phyloP scores from a whole-genome alignment of 345 rosid genomes.

The Salix brachista region DNA sequence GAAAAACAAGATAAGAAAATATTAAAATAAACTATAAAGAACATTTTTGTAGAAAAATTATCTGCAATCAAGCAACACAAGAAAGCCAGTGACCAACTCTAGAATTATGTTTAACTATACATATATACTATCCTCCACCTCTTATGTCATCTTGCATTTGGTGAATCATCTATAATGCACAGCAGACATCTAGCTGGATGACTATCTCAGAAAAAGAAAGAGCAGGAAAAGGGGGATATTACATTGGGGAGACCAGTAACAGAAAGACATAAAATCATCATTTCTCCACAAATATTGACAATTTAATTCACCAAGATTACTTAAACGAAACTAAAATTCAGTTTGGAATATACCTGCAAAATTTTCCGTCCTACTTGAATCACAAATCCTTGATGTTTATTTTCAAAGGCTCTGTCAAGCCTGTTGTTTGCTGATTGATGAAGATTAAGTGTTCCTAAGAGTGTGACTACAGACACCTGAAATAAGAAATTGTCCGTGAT shows the following conservation, averaged over 20 bases:
- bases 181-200: background rate
- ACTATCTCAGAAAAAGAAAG: background rate
- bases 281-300: background rate
- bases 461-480: slow-evolving; percentile 51
- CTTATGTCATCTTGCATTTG: background rate
- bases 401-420: slow-evolving; percentile 19
- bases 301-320: background rate
- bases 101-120: background rate
- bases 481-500: slow-evolving; percentile 4
- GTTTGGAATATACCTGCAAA: slow-evolving; percentile 55
- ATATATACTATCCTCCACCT: background rate
- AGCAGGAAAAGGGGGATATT: background rate
- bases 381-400: slow-evolving; percentile 40
- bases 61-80: background rate
- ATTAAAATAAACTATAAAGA: background rate
- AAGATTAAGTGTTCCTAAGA: slow-evolving; percentile 53
- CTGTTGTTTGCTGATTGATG: slow-evolving; percentile 22
- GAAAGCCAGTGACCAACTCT: slow-evolving; percentile 1
- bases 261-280: background rate
- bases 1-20: background rate
- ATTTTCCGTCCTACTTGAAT: slow-evolving; percentile 54
- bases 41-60: background rate
- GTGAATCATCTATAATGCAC: background rate
- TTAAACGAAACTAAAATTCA: slow-evolving; percentile 11
- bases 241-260: background rate